Percentiles rank a stretch among this genome's conserved stretches.
phyloP scores from a whole-genome alignment of 225 moss, liverwort and hornwort genomes.

The Polytrichum commune region DNA sequence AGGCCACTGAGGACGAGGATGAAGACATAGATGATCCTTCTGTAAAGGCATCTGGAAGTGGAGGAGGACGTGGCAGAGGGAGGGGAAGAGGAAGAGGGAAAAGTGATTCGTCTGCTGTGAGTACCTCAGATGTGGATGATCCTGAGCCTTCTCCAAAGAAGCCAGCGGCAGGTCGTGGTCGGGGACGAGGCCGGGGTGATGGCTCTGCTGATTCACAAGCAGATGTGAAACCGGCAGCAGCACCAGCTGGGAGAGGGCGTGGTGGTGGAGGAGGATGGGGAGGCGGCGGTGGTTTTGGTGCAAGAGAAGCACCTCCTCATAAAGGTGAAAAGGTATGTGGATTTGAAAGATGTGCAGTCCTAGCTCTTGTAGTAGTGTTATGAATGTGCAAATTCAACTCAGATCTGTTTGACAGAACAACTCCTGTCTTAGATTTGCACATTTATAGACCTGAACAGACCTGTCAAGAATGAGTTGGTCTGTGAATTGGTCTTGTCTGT shows the following conservation, averaged over 20 bases:
- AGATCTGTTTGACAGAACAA: no score
- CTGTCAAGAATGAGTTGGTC: no score
- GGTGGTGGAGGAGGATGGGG: slow-evolving; percentile 57
- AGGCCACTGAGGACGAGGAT: slow-evolving; percentile 30
- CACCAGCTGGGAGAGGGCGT: slow-evolving; percentile 70
- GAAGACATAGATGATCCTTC: slow-evolving; percentile 29
- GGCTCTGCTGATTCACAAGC: slow-evolving; percentile 25
- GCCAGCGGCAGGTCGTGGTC: slow-evolving; percentile 27
- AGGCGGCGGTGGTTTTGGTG: slow-evolving; percentile 37
- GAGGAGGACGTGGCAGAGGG: slow-evolving; percentile 52
- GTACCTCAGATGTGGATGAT: slow-evolving; percentile 23
- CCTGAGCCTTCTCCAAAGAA: slow-evolving; percentile 60
- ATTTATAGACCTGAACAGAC: no score
- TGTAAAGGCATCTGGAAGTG: slow-evolving; percentile 21
- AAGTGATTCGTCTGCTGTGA: slow-evolving; percentile 25
- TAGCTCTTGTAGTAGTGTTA: neutral
- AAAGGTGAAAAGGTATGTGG: slow-evolving; percentile 88
- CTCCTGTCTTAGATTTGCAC: no score
- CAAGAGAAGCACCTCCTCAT: slow-evolving; percentile 75
- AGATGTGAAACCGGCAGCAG: slow-evolving; percentile 38
- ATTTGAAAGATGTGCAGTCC: neutral
- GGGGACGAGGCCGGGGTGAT: slow-evolving; percentile 40
- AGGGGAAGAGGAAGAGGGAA: slow-evolving; percentile 50
- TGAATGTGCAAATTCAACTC: neutral
- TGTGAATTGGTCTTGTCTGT: no score